Evolutionary conservation across 2,329 filamentous ascomycete genomes (phyloP), one percentile per base, ranked within the genome.

Genomic region (Torrubiellomyces zombiae): DNA sequence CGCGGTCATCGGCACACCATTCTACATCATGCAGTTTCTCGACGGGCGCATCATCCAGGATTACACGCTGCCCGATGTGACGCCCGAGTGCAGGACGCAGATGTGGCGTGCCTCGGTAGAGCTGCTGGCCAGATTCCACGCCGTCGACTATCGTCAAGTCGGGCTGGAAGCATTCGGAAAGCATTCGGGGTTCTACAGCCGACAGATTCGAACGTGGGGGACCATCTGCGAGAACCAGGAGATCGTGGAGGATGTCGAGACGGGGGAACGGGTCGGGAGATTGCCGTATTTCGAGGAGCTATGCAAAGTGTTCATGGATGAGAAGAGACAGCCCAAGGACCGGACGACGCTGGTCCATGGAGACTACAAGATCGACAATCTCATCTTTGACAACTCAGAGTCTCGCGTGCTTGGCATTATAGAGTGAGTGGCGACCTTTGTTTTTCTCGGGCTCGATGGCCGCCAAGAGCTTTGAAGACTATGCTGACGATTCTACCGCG

Each of bases 1-100:
- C 20, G 55, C 52, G 29, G 62, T 95, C 18, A 62, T 95, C 34
- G 89, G 85, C 28, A 95, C 85, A 6, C 69, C 83, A 5, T 98
- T 95, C 51, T 95, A 98, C 56, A 75, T 95, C 44, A 95, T 98
- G 89, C 75, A 82, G 48, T 95, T 89, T 48, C 63, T 95, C 32
- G 78, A 92, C 44, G 89, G 89, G 12, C 75, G 89, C 42, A 92
- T 94, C 53, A 81, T 95, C 44, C 80, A 86, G 43, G 82, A 95
- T 51, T 76, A 83, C 21, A 60, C 75, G 16, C 74, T 95, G 45
- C 85, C 82, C 3, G 75, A 60, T 9, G 68, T 82, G 9, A 63
- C 62, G 14, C 51, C 76, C 0, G 60, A 60, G 20, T 75, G 92
- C 37, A 67, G 86, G 31, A 69, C 57, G 16, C 67, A 68, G 40